Percentiles rank a stretch among this genome's conserved stretches.
Evolutionary conservation across 148 eudicot species (phyloP).

Genomic region (Simmondsia chinensis): DNA sequence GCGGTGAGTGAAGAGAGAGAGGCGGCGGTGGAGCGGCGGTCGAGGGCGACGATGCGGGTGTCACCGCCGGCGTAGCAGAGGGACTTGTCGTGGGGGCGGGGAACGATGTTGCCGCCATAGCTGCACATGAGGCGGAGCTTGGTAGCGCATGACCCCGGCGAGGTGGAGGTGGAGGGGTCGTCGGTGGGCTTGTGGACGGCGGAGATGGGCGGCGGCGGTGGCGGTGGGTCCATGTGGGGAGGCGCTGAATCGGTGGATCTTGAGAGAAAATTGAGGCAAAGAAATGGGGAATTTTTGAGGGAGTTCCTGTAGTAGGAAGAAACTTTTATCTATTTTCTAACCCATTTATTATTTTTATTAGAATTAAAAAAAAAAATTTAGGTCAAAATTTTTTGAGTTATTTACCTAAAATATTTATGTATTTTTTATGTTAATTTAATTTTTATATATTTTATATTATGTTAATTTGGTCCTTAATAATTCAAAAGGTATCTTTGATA

Average conservation of each 20-base stretch:
- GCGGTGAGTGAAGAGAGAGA: slow-evolving; percentile 30
- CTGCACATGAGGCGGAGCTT: slow-evolving; percentile 71
- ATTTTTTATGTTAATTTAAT: no score
- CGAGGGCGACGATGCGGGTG: slow-evolving; percentile 63
- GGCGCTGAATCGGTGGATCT: no score
- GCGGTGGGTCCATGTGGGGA: slow-evolving; percentile 36
- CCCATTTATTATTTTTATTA: no score
- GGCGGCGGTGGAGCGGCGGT: slow-evolving; percentile 30
- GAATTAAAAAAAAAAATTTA: no score
- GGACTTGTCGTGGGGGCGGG: slow-evolving; percentile 60
- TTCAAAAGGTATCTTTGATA: no score
- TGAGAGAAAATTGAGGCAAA: neutral
- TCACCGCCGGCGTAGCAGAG: slow-evolving; percentile 84
- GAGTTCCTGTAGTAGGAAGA: no score
- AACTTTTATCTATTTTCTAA: no score
- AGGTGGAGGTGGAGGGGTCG: slow-evolving; percentile 2
- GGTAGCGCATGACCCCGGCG: neutral
- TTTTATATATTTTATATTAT: no score
- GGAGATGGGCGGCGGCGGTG: slow-evolving; percentile 18
- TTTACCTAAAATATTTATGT: no score
- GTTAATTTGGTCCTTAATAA: no score
- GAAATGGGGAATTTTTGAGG: neutral
- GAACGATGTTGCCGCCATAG: slow-evolving; percentile 74
- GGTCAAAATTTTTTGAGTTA: no score
- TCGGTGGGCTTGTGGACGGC: slow-evolving; percentile 1